Base-by-base conservation (phyloP, 78 protist species). In the Protostelium mycophagum region DNA sequence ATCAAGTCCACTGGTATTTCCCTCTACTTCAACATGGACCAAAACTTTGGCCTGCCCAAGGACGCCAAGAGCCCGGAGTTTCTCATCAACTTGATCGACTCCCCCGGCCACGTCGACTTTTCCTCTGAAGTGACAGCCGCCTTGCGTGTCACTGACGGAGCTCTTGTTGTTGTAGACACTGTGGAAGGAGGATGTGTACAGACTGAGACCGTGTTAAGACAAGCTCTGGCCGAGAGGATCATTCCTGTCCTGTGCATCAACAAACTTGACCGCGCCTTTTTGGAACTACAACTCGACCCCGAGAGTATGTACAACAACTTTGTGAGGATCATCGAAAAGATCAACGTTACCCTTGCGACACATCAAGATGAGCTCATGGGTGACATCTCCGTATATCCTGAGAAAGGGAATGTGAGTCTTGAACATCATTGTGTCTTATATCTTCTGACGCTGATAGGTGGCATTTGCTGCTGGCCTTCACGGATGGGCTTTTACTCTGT, bases 401-500 rank as follows among this genome's bases (percentile, higher is more conserved):
- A 88, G 38, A 85, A 87, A 28, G 88, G 86, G 16, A 85, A n/a
- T n/a, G n/a, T n/a, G n/a, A n/a, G n/a, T n/a, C n/a, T n/a, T n/a
- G n/a, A n/a, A n/a, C n/a, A n/a, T n/a, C n/a, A n/a, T n/a, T n/a
- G n/a, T n/a, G n/a, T n/a, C n/a, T n/a, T n/a, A n/a, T n/a, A n/a
- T n/a, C n/a, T n/a, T n/a, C n/a, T n/a, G n/a, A n/a, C n/a, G n/a
- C n/a, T n/a, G 99, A 9, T 97, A 97, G 35, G 99, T 98, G 85
- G 96, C 93, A 36, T 98, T 98, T 93, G 99, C 98, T 36, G 94
- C 99, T 0, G 99, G 99, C 34, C 95, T 95, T 31, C 99, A 98
- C 87, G 98, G 97, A 83, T 99, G 99, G 99, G 99, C 97, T 37
- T 99, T 99, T 97, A 97, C 99, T 28, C 94, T 99, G 37, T 85